Evolutionary conservation across 176 grass and related monocot species (phyloP), one percentile per base, ranked within the genome.

Genomic region (Leersia perrieri): DNA sequence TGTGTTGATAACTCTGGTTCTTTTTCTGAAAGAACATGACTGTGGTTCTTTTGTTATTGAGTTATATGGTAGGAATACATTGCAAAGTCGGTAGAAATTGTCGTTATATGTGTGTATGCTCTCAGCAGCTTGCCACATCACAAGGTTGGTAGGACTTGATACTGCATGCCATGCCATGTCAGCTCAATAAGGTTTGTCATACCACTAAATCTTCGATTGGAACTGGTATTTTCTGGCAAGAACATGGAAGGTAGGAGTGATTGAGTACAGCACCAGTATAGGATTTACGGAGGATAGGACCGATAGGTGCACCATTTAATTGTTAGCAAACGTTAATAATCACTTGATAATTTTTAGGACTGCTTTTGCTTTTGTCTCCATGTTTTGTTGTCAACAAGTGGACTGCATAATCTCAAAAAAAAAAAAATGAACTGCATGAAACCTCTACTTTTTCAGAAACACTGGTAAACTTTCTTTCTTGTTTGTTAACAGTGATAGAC

Each of bases 311-410:
- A n/a, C n/a, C n/a, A n/a, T n/a, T n/a, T n/a, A n/a, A n/a, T n/a
- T n/a, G n/a, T n/a, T n/a, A n/a, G n/a, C 22, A 42, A 68, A 68
- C 20, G 12, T 15, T 28, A 44, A 16, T 61, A 5, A 20, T 51
- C 22, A 26, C 22, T 63, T n/a, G n/a, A n/a, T n/a, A n/a, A n/a
- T n/a, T n/a, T n/a, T n/a, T n/a, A n/a, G n/a, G n/a, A n/a, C n/a
- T 31, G 11, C 39, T 42, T 57, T 57, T 73, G 11, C 11, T 74
- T 42, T 63, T 68, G 33, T 71, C 25, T 65, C 57, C 40, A 82
- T 71, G 23, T 87, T 82, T 77, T 55, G 15, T 77, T 77, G 61
- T 87, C 14, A 25, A 51, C 18, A 27, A 23, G 66, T 66, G 23
- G 11, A 8, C 39, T n/a, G n/a, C 14, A 5, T 11, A n/a, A n/a